These are phyloP conservation scores for Paecilomyces sp. DNA, from an alignment of 2,329 filamentous ascomycete genomes.

Conservation along the genomic window DNA sequence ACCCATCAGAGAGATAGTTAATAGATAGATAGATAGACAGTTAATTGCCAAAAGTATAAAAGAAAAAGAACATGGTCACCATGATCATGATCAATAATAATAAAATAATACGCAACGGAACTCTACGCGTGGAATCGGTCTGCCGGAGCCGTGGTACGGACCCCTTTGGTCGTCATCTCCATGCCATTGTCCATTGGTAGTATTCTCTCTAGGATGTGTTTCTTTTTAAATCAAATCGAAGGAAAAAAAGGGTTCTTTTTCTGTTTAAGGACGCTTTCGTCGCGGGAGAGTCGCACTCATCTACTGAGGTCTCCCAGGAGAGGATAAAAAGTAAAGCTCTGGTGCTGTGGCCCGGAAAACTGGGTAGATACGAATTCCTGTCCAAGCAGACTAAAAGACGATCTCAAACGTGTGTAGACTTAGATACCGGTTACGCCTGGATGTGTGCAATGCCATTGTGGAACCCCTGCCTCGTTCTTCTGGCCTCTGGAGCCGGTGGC, in stretches of 20 bases:
- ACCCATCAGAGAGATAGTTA: too few species aligned
- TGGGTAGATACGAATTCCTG: constrained; percentile 2
- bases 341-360: not conserved
- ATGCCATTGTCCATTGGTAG: not conserved
- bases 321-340: not conserved
- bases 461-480: constrained; percentile 1
- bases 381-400: constrained; percentile 7
- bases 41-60: too few species aligned
- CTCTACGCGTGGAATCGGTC: not conserved
- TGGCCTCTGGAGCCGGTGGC: not conserved
- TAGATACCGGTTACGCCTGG: constrained; percentile 18
- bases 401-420: constrained; percentile 12
- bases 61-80: too few species aligned
- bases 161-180: not conserved
- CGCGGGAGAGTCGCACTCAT: not conserved
- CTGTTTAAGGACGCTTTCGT: not conserved
- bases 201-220: not conserved
- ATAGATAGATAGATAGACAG: too few species aligned
- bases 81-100: too few species aligned
- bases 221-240: not conserved
- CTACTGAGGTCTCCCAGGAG: not conserved
- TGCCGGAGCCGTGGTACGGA: not conserved
- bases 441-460: constrained; percentile 11
- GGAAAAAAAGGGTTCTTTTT: not conserved
- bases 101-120: not conserved